Percentiles rank a stretch among this genome's conserved stretches.
Evolutionary conservation across 1,139 yeast species (phyloP).

Genomic region (Nakaseomyces uthaithaninus): DNA sequence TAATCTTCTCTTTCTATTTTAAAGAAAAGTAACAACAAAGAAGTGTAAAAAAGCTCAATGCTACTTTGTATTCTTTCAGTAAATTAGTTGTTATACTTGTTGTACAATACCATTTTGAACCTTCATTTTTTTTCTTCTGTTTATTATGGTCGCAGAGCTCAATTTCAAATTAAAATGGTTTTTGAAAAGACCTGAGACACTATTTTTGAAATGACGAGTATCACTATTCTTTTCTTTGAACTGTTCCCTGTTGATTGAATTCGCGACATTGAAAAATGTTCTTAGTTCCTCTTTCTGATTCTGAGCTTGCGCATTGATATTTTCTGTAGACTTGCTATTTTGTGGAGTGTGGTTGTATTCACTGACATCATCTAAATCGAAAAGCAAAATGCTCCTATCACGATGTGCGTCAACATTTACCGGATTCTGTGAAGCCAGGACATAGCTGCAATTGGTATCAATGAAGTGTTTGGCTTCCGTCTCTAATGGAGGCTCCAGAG

Average conservation of each 20-base stretch:
- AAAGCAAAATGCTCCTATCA: background rate
- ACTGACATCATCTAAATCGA: conserved; percentile 2
- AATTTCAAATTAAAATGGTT: conserved; percentile 3
- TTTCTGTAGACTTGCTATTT: background rate
- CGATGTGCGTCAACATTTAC: background rate
- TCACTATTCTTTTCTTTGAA: background rate
- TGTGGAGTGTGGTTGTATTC: background rate
- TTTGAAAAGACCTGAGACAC: background rate
- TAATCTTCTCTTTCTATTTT: no score
- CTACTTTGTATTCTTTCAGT: no score
- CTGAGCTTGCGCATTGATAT: background rate
- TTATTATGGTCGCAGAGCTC: conserved; percentile 6
- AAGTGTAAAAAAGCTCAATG: no score
- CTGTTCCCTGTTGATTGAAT: background rate
- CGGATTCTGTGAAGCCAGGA: background rate
- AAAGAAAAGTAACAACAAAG: no score
- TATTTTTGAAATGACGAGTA: background rate
- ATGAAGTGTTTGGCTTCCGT: background rate
- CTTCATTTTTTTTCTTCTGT: conserved; percentile 7
- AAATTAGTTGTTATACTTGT: background rate
- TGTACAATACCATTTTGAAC: conserved; percentile 6
- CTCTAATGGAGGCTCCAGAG: background rate
- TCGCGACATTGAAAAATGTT: conserved; percentile 4
- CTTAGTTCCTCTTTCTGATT: conserved; percentile 3
- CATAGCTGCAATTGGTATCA: background rate